phyloP scores from a whole-genome alignment of 108 stramenopile genomes.

The Fragilaria radians region DNA sequence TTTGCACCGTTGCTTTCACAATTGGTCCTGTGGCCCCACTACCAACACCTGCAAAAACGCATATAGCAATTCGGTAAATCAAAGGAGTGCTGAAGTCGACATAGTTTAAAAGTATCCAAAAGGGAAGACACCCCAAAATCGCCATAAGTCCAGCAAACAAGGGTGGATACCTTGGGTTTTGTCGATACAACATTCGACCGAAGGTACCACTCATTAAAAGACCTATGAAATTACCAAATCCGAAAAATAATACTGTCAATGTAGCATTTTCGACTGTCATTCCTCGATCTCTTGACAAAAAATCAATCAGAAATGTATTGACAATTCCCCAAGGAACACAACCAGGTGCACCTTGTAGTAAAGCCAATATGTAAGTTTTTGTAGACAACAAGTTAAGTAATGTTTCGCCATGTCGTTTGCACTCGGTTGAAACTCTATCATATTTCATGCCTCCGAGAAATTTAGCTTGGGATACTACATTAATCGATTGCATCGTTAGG shows the following conservation, averaged over 20 bases:
- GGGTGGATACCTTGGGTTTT: conserved; percentile 51
- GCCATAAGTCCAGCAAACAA: conserved; percentile 52
- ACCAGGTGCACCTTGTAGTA: conserved; percentile 85
- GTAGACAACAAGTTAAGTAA: conserved; percentile 32
- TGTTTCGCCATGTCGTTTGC: conserved; percentile 24
- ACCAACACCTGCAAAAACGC: conserved; percentile 43
- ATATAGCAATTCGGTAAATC: conserved; percentile 17
- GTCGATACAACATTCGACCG: conserved; percentile 50
- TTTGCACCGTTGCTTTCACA: conserved; percentile 71
- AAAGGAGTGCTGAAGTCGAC: conserved; percentile 17
- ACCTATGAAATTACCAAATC: conserved; percentile 71
- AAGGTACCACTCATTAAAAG: conserved; percentile 61
- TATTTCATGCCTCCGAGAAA: no score
- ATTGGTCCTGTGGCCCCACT: conserved; percentile 69
- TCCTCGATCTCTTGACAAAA: conserved; percentile 66
- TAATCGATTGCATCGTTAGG: neutral
- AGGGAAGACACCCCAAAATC: conserved; percentile 55
- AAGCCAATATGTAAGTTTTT: conserved; percentile 52
- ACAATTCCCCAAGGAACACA: conserved; percentile 81
- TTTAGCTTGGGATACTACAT: no score
- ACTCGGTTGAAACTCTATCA: no score
- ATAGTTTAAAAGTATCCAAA: conserved; percentile 52
- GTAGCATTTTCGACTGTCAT: conserved; percentile 73
- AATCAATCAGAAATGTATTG: conserved; percentile 83
- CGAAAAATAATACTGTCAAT: conserved; percentile 55